These are phyloP conservation scores for Croton setiger DNA, from an alignment of 441 rosid species.

Conservation along the genomic window DNA sequence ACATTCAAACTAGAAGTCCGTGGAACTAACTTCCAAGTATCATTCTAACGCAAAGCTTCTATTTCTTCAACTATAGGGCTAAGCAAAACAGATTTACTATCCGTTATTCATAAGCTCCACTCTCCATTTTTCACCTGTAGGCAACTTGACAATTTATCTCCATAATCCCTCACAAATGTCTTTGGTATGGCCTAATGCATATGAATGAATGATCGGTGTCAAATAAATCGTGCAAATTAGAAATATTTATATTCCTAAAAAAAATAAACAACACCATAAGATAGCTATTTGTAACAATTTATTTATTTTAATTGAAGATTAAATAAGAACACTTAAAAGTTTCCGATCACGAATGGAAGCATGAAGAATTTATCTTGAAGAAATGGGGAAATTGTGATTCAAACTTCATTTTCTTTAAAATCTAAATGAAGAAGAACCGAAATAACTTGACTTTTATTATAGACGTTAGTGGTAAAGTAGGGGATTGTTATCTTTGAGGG, in stretches of 20 bases:
- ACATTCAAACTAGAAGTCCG: too few relatives aligned
- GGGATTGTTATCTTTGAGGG: too few relatives aligned
- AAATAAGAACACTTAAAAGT: conserved; percentile 9
- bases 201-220: not conserved
- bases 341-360: conserved; percentile 8
- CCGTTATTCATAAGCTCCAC: conserved; percentile 22
- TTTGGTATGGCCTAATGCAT: conserved; percentile 23
- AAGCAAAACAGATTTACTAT: conserved; percentile 33
- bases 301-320: not conserved
- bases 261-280: too few relatives aligned
- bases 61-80: too few relatives aligned
- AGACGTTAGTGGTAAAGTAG: too few relatives aligned
- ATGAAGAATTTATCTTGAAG: conserved; percentile 19
- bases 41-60: too few relatives aligned
- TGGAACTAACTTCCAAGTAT: too few relatives aligned
- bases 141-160: conserved; percentile 20
- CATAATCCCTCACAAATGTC: conserved; percentile 22
- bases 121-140: conserved; percentile 26
- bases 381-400: conserved; percentile 9
- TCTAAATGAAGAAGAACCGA: too few relatives aligned
- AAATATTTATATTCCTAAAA: too few relatives aligned
- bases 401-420: too few relatives aligned
- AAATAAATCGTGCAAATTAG: too few relatives aligned
- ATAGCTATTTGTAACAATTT: not conserved
- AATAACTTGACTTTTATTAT: too few relatives aligned